Percentiles rank a stretch among this genome's conserved stretches.
Conservation (phyloP, 805 yeast genomes). For the Pichia cabralensis region DNA sequence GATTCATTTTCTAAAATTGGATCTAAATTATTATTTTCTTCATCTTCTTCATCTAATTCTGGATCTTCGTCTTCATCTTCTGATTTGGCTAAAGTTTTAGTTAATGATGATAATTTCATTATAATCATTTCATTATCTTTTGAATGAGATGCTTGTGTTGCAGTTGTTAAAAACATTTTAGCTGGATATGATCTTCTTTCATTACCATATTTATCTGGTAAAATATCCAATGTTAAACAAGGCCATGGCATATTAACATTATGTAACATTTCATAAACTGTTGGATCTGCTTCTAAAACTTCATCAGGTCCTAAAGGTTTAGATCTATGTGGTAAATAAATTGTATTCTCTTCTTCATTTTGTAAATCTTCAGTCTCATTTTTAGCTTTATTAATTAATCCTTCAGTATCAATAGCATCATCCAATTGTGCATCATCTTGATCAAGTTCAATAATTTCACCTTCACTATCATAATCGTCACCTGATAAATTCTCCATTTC, state of each 20-base stretch:
- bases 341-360: constrained; percentile 21
- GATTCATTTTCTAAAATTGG: constrained; percentile 83
- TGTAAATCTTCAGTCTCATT: constrained; percentile 27
- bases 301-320: constrained; percentile 92
- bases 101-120: constrained; percentile 70
- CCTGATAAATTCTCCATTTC: constrained; percentile 86
- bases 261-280: constrained; percentile 94
- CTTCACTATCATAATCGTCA: constrained; percentile 88
- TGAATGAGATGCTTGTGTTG: constrained; percentile 82
- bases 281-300: constrained; percentile 91
- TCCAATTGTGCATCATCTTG: constrained; percentile 42
- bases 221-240: constrained; percentile 78
- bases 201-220: constrained; percentile 78
- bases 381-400: constrained; percentile 39
- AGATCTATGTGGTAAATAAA: constrained; percentile 83
- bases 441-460: constrained; percentile 76
- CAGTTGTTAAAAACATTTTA: constrained; percentile 74
- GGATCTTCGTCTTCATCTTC: constrained; percentile 67
- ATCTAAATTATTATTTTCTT: constrained; percentile 41
- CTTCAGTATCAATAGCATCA: constrained; percentile 47
- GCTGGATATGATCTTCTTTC: constrained; percentile 91
- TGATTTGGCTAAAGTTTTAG: constrained; percentile 80
- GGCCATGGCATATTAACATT: constrained; percentile 96
- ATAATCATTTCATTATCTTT: constrained; percentile 85
- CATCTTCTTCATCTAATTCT: constrained; percentile 69